Evolutionary conservation across 192 early-diverging fungal species (phyloP).

Genomic region (Spizellomyces sp.): DNA sequence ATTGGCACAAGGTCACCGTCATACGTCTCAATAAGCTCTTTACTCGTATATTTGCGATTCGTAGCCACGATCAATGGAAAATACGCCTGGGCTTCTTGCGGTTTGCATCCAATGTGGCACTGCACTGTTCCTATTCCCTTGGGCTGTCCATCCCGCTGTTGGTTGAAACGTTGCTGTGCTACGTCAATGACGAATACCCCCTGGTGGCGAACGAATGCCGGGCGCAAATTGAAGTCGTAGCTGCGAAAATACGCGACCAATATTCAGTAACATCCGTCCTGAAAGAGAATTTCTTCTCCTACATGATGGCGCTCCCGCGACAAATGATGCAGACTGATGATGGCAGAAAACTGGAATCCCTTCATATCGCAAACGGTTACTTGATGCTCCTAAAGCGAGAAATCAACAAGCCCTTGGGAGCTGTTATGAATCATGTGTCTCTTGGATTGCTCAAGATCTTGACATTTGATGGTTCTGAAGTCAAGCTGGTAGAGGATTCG

Average conservation of each 20-base stretch:
- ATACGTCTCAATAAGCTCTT: constrained; percentile 12
- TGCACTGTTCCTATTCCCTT: not conserved
- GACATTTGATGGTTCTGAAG: constrained; percentile 21
- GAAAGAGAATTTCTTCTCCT: constrained; percentile 19
- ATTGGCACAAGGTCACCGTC: constrained; percentile 11
- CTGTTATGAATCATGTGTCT: constrained; percentile 9
- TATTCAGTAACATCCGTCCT: constrained; percentile 6
- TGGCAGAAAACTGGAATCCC: constrained; percentile 17
- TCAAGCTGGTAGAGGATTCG: constrained; percentile 29
- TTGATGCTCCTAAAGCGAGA: constrained; percentile 14
- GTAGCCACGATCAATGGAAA: constrained; percentile 19
- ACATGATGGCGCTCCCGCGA: constrained; percentile 14
- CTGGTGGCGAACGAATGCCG: constrained; percentile 11
- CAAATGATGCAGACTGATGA: constrained; percentile 18
- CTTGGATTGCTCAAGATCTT: constrained; percentile 13
- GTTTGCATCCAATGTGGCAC: constrained; percentile 13
- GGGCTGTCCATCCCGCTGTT: constrained; percentile 13
- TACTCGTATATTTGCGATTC: constrained; percentile 10
- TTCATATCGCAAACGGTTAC: constrained; percentile 23
- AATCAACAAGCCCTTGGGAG: constrained; percentile 3
- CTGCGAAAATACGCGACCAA: not conserved
- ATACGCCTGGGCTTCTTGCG: constrained; percentile 24
- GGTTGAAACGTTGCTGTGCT: constrained; percentile 28
- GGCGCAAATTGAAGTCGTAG: not conserved
- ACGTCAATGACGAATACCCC: constrained; percentile 29